Conservation (phyloP, 306 rosid species). For the Vigna reflexopilosa region DNA sequence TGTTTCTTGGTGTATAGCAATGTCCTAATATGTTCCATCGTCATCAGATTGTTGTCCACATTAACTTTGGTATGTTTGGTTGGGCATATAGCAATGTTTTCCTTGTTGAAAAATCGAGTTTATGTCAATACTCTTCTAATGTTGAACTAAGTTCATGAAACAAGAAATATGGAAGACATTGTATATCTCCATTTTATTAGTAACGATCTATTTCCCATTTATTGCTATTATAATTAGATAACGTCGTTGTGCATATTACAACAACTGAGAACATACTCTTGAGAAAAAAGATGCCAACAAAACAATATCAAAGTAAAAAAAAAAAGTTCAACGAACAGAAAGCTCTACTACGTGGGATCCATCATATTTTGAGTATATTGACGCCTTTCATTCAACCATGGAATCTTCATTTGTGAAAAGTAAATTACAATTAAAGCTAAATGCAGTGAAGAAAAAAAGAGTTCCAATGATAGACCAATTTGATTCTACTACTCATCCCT, state of each 20-base stretch:
- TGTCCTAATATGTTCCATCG: conserved; percentile 4
- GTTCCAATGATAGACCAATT: too few relatives aligned
- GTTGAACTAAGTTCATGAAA: conserved; percentile 25
- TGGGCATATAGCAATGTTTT: conserved; percentile 40
- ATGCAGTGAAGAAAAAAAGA: too few relatives aligned
- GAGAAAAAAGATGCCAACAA: conserved; percentile 2
- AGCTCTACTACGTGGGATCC: too few relatives aligned
- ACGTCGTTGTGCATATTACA: conserved; percentile 1
- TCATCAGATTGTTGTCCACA: background rate
- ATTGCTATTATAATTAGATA: background rate
- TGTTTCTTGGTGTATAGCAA: conserved; percentile 13
- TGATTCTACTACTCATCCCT: too few relatives aligned
- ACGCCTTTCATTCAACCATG: too few relatives aligned
- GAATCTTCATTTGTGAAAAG: too few relatives aligned
- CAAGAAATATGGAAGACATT: conserved; percentile 7
- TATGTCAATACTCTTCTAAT: conserved; percentile 4
- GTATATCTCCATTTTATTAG: background rate
- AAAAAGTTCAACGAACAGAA: background rate
- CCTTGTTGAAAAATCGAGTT: conserved; percentile 50
- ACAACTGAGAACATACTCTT: background rate
- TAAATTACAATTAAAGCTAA: too few relatives aligned
- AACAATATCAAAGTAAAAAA: background rate
- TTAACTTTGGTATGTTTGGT: conserved; percentile 25
- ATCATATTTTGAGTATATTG: too few relatives aligned
- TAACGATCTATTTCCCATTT: background rate